Base-by-base conservation (phyloP, 495 filamentous ascomycete genomes). In the Beverwykella pulmonaria region DNA sequence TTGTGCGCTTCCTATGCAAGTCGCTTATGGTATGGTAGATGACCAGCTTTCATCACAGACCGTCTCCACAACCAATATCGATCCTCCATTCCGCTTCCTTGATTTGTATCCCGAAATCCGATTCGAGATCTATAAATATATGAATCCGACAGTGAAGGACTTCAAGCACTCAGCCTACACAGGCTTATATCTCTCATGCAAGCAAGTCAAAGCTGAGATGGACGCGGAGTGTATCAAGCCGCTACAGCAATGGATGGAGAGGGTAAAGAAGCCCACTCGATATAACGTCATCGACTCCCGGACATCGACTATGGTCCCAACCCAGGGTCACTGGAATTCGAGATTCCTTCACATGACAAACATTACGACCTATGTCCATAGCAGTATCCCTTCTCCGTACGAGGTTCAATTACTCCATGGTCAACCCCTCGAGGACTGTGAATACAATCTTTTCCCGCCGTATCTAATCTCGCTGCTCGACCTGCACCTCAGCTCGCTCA, bases 141-240 rank as follows among this genome's bases (percentile, higher is more conserved):
- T 44, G 39, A 44, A 9, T 10, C 39, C 39, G 17, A n/a, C 39
- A 14, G 39, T 44, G 2, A 15, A 15, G 15, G 39, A n/a, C 39
- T 44, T 44, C 17, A 2, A 44, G 17, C 17, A 44, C 17, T 4
- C 39, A 15, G 39, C 9, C 22, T 52, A 52, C 22, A 3, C 9
- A 15, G 48, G 48, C 22, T n/a, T 52, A 8, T 52, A 52, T 29
- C 48, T 52, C 10, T 25, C 48, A 8, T 52, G 48, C 26, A 25
- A 52, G 10, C 48, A 52, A 52, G 23, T 52, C 19, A 52, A 52
- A 19, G 26, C 20, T n/a, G 48, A 52, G n/a, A 25, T 52, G 22
- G 22, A 52, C n/a, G 19, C 9, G 2, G 48, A 52, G n/a, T 29
- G 20, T 19, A 23, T 26, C 48, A 52, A 52, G 17, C 20, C 48